These are phyloP conservation scores for Trichothecium sympodiale DNA, from an alignment of 2,329 filamentous ascomycete species.

Conservation along the genomic window DNA sequence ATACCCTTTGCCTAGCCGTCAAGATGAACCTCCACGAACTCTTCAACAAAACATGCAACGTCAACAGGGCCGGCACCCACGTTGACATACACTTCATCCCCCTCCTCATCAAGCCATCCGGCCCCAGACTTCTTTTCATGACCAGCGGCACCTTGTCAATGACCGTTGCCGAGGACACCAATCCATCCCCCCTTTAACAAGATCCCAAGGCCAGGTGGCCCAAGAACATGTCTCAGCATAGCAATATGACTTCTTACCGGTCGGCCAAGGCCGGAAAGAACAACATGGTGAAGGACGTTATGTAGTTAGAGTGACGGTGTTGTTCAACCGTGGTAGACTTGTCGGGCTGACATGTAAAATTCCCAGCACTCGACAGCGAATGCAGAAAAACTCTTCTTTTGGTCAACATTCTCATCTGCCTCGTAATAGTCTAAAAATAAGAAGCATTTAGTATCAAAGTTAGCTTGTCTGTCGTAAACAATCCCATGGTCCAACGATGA, in stretches of 20 bases:
- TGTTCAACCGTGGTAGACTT: too few species aligned
- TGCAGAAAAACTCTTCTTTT: too few species aligned
- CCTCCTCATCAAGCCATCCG: constrained; percentile 23
- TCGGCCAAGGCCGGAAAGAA: constrained; percentile 7
- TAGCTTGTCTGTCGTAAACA: too few species aligned
- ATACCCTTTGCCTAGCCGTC: background rate
- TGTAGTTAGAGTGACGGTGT: too few species aligned
- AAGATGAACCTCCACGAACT: constrained; percentile 1
- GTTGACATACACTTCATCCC: constrained; percentile 25
- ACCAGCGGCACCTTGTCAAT: constrained; percentile 25
- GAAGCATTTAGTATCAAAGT: too few species aligned
- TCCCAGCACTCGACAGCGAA: too few species aligned
- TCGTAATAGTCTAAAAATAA: too few species aligned
- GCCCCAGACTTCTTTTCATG: constrained; percentile 33
- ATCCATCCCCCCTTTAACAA: constrained; percentile 13
- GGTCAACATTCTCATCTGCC: too few species aligned
- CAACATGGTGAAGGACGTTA: constrained; percentile 6
- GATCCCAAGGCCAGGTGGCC: constrained; percentile 28
- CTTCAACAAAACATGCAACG: background rate
- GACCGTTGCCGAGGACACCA: constrained; percentile 13
- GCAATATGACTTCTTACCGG: constrained; percentile 7
- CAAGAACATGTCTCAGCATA: constrained; percentile 16
- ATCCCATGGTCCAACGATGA: too few species aligned
- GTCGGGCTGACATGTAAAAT: too few species aligned
- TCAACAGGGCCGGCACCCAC: constrained; percentile 1